Percentiles rank a stretch among this genome's conserved stretches.
Conservation (phyloP, 2,329 filamentous ascomycete species). For the Clarireedia hainanense region DNA sequence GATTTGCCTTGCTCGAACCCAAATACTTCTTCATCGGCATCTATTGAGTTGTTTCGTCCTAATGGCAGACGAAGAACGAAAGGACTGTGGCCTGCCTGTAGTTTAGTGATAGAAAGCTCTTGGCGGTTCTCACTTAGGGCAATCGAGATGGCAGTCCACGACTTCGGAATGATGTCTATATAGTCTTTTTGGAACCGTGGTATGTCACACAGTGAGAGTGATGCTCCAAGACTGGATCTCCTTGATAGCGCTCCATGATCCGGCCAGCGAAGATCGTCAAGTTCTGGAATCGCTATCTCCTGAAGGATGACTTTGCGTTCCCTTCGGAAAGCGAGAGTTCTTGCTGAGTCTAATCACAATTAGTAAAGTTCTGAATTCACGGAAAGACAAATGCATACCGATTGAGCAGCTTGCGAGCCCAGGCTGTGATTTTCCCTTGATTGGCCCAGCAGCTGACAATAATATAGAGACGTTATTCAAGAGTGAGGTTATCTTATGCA, state of each 20-base stretch:
- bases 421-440: conserved; percentile 41
- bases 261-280: conserved; percentile 34
- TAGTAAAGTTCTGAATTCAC: background rate
- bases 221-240: conserved; percentile 38
- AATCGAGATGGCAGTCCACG: conserved; percentile 82
- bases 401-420: conserved; percentile 55
- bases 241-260: conserved; percentile 28
- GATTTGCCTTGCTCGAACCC: conserved; percentile 71
- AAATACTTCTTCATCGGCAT: conserved; percentile 73
- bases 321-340: conserved; percentile 60
- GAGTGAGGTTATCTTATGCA: conserved; percentile 56
- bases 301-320: conserved; percentile 47
- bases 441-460: conserved; percentile 51
- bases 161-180: conserved; percentile 72
- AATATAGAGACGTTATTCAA: conserved; percentile 59
- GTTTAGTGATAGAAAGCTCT: conserved; percentile 83
- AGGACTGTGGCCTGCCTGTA: conserved; percentile 66
- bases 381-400: conserved; percentile 17
- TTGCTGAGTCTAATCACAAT: conserved; percentile 49
- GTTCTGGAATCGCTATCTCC: conserved; percentile 17
- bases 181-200: conserved; percentile 69
- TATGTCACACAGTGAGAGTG: conserved; percentile 38
- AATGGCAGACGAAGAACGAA: conserved; percentile 85
- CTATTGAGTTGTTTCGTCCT: conserved; percentile 71
- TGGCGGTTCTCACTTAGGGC: conserved; percentile 73